A percentile compares a stretch with the other conserved stretches of the same genome.
These are phyloP conservation scores for Leccinum variicolor DNA, from an alignment of 768 basidiomycete genomes.

Conservation along the genomic window DNA sequence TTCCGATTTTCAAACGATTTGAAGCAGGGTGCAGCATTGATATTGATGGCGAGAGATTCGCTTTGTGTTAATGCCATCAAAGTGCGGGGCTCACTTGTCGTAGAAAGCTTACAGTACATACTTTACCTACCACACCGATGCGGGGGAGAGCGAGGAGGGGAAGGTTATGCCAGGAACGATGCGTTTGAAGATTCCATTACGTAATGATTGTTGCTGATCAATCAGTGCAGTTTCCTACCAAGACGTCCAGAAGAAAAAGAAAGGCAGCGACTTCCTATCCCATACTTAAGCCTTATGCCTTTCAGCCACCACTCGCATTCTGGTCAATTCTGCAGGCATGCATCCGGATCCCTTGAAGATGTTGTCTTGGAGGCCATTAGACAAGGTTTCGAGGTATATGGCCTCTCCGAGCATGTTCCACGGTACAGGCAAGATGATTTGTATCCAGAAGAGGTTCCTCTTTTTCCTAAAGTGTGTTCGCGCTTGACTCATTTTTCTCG, in stretches of 20 bases:
- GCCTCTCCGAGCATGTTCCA: slow-evolving; percentile 91
- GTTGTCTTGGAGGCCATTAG: slow-evolving; percentile 78
- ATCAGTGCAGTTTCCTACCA: slow-evolving; percentile 1
- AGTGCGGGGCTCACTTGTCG: slow-evolving; percentile 18
- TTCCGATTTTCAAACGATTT: slow-evolving; percentile 31
- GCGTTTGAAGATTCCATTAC: slow-evolving; percentile 9
- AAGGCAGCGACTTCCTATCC: not conserved
- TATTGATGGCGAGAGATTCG: slow-evolving; percentile 17
- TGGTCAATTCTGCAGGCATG: slow-evolving; percentile 92
- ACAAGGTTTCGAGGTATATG: slow-evolving; percentile 77
- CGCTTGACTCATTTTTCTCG: slow-evolving; percentile 13
- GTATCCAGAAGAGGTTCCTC: slow-evolving; percentile 90
- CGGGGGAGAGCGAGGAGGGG: not conserved
- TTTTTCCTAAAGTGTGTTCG: slow-evolving; percentile 6
- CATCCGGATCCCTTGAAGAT: slow-evolving; percentile 73
- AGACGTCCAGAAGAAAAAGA: not conserved
- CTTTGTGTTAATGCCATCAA: slow-evolving; percentile 18
- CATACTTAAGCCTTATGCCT: slow-evolving; percentile 42
- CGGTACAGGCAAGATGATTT: slow-evolving; percentile 78
- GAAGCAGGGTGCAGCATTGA: slow-evolving; percentile 1
- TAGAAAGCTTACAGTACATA: not conserved
- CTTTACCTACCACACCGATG: not conserved
- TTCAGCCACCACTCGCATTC: slow-evolving; percentile 89
- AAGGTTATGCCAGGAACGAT: not conserved
- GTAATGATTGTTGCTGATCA: slow-evolving; percentile 7